Evolutionary conservation across 1,284 basidiomycete genomes (phyloP), one percentile per base, ranked within the genome.

Genomic region (Boletus smithii): DNA sequence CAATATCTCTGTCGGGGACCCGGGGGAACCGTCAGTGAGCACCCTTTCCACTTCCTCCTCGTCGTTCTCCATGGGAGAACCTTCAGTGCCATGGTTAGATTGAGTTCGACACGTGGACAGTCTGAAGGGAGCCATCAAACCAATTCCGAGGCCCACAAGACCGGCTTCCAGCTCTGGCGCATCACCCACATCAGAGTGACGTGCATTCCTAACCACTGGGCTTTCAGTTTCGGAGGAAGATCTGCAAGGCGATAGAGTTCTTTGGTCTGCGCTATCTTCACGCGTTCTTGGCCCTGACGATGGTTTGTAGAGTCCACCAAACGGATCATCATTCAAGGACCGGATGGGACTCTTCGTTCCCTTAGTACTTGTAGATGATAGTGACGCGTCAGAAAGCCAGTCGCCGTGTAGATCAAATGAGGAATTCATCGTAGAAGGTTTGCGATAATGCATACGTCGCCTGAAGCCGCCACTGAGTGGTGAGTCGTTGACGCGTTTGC

Each of bases 61-160:
- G 41, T 72, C 67, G 23, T 59, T 53, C 33, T 63, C 62, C 42
- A 54, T 23, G 13, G 37, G 33, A 30, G 50, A 51, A 35, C 44
- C 42, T 18, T 53, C 57, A 1, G n/a, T 18, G 8, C 24, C 41
- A n/a, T 53, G 46, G 20, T 44, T 49, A 34, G 59, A 41, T 40
- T 61, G 59, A 26, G 54, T 65, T 38, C 61, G 63, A 33, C 62
- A 63, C 7, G 60, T 67, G 27, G 67, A 66, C 26, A 68, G 41
- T 42, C 56, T 68, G 55, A 83, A 82, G 5, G 81, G 74, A 44
- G 75, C 78, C 57, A 82, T 68, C 40, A 83, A 67, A 13, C 76
- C 76, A 51, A 81, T 71, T 17, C 76, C 77, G 31, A 78, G 67
- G 11, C 73, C 73, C 24, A 68, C 53, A 29, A 57, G 54, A 23